Evolutionary conservation across 176 grass and related monocot genomes (phyloP).

Genomic region (Calamus simplicifolius): DNA sequence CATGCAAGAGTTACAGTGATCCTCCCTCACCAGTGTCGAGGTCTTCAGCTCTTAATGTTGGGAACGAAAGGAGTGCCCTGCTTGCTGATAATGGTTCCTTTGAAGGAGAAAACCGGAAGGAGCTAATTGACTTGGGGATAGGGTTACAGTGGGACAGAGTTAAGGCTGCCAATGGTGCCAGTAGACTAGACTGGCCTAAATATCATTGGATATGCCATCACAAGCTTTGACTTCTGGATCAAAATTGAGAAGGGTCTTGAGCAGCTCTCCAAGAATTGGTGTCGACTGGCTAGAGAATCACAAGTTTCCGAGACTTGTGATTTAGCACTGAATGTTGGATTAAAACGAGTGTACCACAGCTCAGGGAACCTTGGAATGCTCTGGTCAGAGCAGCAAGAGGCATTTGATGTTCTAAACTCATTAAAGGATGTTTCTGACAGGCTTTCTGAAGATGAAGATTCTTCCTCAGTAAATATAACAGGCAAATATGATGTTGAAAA

Average conservation of each 20-base stretch:
- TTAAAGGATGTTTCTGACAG: constrained; percentile 36
- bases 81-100: no score
- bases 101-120: no score
- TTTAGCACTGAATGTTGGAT: constrained; percentile 23
- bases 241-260: constrained; percentile 39
- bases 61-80: no score
- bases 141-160: neutral
- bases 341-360: constrained; percentile 48
- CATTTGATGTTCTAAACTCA: constrained; percentile 35
- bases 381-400: constrained; percentile 58
- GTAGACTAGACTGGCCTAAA: constrained; percentile 49
- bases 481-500: constrained; percentile 8
- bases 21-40: constrained; percentile 32
- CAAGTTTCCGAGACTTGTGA: neutral
- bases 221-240: constrained; percentile 8
- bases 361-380: constrained; percentile 55
- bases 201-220: constrained; percentile 30
- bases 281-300: constrained; percentile 6
- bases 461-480: constrained; percentile 1
- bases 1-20: constrained; percentile 59
- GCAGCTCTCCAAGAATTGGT: constrained; percentile 10
- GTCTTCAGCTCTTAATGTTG: constrained; percentile 2
- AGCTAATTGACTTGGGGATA: neutral
- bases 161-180: neutral
- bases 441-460: constrained; percentile 31